These are phyloP conservation scores for Cladosporium colombiae DNA, from an alignment of 2,329 filamentous ascomycete species.

Conservation along the genomic window DNA sequence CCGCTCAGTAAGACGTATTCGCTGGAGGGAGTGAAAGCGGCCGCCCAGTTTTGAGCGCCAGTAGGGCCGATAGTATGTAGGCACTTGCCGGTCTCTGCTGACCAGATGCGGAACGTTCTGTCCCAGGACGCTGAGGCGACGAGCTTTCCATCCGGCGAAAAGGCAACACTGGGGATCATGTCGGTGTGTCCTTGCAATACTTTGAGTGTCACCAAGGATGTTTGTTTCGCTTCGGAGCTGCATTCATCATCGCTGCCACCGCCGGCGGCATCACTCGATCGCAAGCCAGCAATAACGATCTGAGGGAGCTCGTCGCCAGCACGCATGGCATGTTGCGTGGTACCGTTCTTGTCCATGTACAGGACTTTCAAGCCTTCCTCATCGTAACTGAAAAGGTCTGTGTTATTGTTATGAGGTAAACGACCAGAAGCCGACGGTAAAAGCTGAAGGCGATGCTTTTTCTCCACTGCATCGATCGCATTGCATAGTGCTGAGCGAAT, in stretches of 20 bases:
- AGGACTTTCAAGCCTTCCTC: background rate
- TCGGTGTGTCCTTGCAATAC: constrained; percentile 25
- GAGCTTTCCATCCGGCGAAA: constrained; percentile 22
- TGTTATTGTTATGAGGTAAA: background rate
- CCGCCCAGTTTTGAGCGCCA: constrained; percentile 17
- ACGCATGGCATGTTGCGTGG: background rate
- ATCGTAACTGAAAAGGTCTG: background rate
- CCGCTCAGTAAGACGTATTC: background rate
- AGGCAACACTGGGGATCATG: constrained; percentile 27
- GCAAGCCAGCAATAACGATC: background rate
- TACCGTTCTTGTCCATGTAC: background rate
- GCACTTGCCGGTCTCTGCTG: constrained; percentile 19
- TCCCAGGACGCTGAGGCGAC: constrained; percentile 28
- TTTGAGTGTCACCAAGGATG: background rate
- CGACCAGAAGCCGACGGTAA: background rate
- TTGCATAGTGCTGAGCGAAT: background rate
- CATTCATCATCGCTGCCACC: background rate
- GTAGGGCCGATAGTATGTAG: constrained; percentile 21
- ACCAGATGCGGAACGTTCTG: constrained; percentile 24
- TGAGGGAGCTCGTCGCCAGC: background rate
- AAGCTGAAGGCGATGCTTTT: background rate
- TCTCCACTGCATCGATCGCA: background rate
- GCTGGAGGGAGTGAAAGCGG: background rate
- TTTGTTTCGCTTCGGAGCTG: background rate
- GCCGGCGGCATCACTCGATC: background rate